Base-by-base conservation (phyloP, 192 early-diverging fungal species). In the Mortierella claussenii region DNA sequence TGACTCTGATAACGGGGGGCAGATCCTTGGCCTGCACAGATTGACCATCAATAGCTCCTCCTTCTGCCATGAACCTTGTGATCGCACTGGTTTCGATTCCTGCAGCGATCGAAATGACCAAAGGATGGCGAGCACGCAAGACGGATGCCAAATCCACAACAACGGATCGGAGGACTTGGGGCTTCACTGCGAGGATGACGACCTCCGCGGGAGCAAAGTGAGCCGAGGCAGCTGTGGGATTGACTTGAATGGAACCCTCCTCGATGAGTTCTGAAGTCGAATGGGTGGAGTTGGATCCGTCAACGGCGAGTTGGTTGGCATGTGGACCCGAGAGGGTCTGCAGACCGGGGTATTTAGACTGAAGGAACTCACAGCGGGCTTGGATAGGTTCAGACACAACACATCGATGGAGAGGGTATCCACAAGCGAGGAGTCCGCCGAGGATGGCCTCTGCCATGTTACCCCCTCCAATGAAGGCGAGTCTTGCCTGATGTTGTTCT, bases 361-460 rank as follows among this genome's bases (percentile, higher is more conserved):
- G 81, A 74, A 95, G 81, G 49, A 88, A 89, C 40, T 87, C 80
- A 37, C 85, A 84, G 32, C 89, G 84, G 60, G 86, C 84, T 30
- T 85, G 85, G 60, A 86, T 83, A 10, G 95, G 94, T 75, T 98
- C 96, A 23, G 92, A 92, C 44, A 96, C 92, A 27, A 85, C 83
- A 21, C 96, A 83, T 60, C 87, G 83, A n/a, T 83, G 63, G 11
- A 86, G 64, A n/a, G 89, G 87, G 79, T 92, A 92, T 10, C 92
- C 92, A 8, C 81, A 89, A 64, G 90, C 78, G 68, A 95, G 79
- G 43, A 98, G 87, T 30, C 96, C 96, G n/a, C 91, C 94, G 30
- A 96, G 85, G 59, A 98, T 96, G 69, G 96, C 93, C 63, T 89
- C 88, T 55, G 93, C 95, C 96, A 98, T 98, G 81, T 98, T 96